Percentiles rank a stretch among this genome's conserved stretches.
These are phyloP conservation scores for Ilyonectria mors-panacis DNA, from an alignment of 2,329 filamentous ascomycete species.

Conservation along the genomic window DNA sequence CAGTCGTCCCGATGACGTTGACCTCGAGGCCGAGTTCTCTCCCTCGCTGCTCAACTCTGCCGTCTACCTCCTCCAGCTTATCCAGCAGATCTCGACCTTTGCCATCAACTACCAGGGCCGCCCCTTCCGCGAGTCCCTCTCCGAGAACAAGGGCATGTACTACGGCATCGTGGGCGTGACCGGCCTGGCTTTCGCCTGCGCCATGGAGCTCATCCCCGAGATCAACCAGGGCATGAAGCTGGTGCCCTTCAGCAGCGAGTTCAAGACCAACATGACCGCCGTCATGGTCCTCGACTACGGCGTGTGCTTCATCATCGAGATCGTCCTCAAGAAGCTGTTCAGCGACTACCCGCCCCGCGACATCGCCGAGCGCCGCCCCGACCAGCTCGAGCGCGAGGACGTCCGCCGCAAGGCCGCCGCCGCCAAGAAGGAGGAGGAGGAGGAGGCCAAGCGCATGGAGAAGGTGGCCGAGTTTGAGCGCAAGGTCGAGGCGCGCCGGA, in stretches of 20 bases:
- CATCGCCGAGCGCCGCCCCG: conserved; percentile 87
- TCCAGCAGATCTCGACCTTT: conserved; percentile 99
- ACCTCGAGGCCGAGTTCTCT: conserved; percentile 94
- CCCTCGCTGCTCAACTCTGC: conserved; percentile 96
- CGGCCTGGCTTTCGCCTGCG: conserved; percentile 92
- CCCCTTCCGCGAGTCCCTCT: conserved; percentile 95
- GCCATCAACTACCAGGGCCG: conserved; percentile 99
- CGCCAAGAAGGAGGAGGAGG: conserved; percentile 64
- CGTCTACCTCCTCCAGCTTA: conserved; percentile 96
- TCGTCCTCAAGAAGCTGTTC: conserved; percentile 86
- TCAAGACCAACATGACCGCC: conserved; percentile 87
- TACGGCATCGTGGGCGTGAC: conserved; percentile 94
- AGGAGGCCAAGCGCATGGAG: conserved; percentile 67
- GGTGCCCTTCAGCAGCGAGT: conserved; percentile 89
- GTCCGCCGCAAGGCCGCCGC: conserved; percentile 73
- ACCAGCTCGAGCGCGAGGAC: conserved; percentile 86
- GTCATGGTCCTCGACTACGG: conserved; percentile 91
- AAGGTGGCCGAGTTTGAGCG: conserved; percentile 74
- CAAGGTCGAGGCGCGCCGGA: conserved; percentile 67
- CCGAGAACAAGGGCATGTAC: conserved; percentile 98
- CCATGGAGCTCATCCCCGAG: conserved; percentile 94
- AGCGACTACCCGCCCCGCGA: conserved; percentile 95
- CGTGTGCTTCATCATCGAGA: conserved; percentile 90
- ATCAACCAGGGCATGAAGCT: conserved; percentile 94
- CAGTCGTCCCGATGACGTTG: conserved; percentile 73